Base-by-base conservation (phyloP, 2,329 filamentous ascomycete genomes). In the Hymenoscyphus linearis region DNA sequence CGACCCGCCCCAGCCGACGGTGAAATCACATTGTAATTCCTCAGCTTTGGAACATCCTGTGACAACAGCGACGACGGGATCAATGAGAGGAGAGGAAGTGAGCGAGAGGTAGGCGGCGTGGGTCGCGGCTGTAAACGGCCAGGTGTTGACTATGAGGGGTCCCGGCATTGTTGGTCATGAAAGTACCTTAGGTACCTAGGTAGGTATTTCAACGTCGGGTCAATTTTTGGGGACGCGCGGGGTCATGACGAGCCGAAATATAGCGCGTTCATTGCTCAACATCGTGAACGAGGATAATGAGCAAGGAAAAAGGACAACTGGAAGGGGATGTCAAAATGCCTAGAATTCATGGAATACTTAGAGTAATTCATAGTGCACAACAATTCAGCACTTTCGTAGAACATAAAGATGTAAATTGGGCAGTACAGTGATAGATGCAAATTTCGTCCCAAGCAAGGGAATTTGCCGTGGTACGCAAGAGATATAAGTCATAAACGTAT, bases 61-160 rank as follows among this genome's bases (percentile, higher is more conserved):
- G 26, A 56, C 54, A 34, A 56, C 34, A 18, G 54, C 54, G n/a
- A 16, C 16, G 4, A 56, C 25, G 6, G 54, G 54, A 13, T 56
- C 54, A 31, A 27, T 25, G 4, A 16, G 7, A 13, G 34, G 35
- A 40, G 31, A 36, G n/a, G 54, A 22, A 4, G 35, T 18, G 35
- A 56, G 54, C 13, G 35, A 36, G 22, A 36, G 27, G 54, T 35
- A 56, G 16, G 54, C 54, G 12, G 27, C 54, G 31, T 56, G 35
- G 13, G 54, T 56, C 16, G 54, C 54, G 5, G 54, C 54, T 9
- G 34, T 56, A 13, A 56, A 56, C 18, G 54, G 54, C 54, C 54
- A 56, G 26, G 54, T 56, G 54, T 56, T 56, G 26, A 56, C 54
- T 18, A 56, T 40, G 31, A 56, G 27, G 27, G 54, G 54, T 35